Evolutionary conservation across 2,329 filamentous ascomycete genomes (phyloP), one percentile per base, ranked within the genome.

Genomic region (Botrytis byssoidea): DNA sequence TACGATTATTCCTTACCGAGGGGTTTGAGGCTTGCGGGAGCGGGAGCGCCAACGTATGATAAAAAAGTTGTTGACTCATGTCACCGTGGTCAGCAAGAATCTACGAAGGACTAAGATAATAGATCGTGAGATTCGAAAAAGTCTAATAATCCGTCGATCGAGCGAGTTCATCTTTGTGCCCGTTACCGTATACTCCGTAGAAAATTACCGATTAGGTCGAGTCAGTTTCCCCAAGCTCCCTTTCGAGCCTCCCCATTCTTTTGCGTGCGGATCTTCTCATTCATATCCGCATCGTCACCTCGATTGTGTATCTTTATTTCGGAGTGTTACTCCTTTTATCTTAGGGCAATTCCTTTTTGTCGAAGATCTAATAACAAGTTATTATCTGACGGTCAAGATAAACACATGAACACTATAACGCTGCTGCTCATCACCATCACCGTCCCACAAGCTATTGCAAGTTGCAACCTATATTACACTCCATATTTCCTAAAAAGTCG

Each of bases 71-170:
- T 55, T 40, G 42, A 48, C 25, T 51, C 57, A 37, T 71, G 51
- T 57, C 51, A 57, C 51, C 51, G 35, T 25, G 70, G 70, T 59
- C 70, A 72, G 70, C 70, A 37, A 40, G 48, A 66, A 16, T 25
- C 12, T 70, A 59, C 42, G 10, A 46, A 44, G n/a, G 59, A 44
- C 42, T 22, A 37, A 44, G n/a, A 44, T 40, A 46, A 51, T 44
- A 72, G 70, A 72, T 67, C 70, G 61, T 66, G 70, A 72, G 60
- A 67, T 67, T 63, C 20, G 14, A 29, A 57, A 57, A 67, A 22
- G 61, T 55, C 65, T 55, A 48, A 60, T 55, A 46, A 60, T 60
- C 40, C 40, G 40, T 59, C 48, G 48, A 59, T 40, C 48, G 16
- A 67, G n/a, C 48, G 16, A 67, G 44, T 40, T 37, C 48, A 57